Base-by-base conservation (phyloP, 129 eudicot genomes). In the Lonicera japonica region DNA sequence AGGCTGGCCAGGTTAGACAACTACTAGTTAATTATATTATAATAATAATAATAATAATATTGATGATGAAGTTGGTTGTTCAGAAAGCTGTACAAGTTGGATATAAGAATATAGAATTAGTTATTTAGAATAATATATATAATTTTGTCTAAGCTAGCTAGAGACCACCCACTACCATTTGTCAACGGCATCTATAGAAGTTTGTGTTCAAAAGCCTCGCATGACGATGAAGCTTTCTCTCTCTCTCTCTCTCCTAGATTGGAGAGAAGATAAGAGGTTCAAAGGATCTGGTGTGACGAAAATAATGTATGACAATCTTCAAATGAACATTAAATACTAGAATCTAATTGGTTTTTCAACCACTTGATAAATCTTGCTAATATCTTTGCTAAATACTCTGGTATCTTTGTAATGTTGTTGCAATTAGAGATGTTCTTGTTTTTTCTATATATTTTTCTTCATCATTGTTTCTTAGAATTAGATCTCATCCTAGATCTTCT, bases 401-500 rank as follows among this genome's bases (percentile, higher is more conserved):
- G 55, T 73, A 39, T 63, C 71, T 66, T 66, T 60, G 29, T 23
- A 65, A 40, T 64, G 66, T 72, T 45, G 59, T 22, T 73, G 68
- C 41, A 39, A 0, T 23, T 3, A 21, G 58, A 46, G 70, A 55
- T 65, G 70, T 69, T 46, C 25, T 64, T 34, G 39, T 56, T 67
- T 23, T 40, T 19, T 21, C 40, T 57, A n/a, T 21, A 25, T 10
- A 48, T 60, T 16, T 24, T 61, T 62, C 39, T 64, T 67, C 60
- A 45, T 60, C 40, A 25, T 65, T 54, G 68, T 74, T 83, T 68
- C 43, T 14, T 21, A 56, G 60, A 76, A 52, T 34, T 76, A 60
- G 65, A 88, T 88, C 81, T 65, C 83, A 79, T 82, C 90, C 70
- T 88, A 88, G 86, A 88, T 88, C 77, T 77, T 67, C 73, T 66